A percentile compares a stretch with the other conserved stretches of the same genome.
Conservation (phyloP, 2,329 filamentous ascomycete genomes). For the Fusarium incarnatum region DNA sequence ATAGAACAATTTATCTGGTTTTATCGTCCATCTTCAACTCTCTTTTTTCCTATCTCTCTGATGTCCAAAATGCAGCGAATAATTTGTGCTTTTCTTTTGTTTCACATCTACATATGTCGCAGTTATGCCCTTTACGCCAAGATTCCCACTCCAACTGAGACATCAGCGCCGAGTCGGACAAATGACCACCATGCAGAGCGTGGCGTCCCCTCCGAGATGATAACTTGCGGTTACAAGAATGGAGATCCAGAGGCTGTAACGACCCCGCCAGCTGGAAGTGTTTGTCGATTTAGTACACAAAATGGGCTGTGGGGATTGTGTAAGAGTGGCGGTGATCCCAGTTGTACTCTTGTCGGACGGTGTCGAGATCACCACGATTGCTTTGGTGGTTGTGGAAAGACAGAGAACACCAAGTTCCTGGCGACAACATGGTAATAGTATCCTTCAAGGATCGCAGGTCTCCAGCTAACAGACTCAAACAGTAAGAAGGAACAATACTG, state of each 20-base stretch:
- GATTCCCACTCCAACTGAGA: conserved; percentile 17
- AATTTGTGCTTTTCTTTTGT: conserved; percentile 8
- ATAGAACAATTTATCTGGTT: background rate
- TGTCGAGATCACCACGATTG: conserved; percentile 52
- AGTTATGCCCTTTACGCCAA: background rate
- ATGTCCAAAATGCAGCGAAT: conserved; percentile 7
- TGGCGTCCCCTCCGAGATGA: conserved; percentile 31
- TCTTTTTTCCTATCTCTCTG: background rate
- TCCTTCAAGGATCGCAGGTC: fast-evolving
- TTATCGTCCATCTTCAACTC: background rate
- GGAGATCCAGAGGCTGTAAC: conserved; percentile 46
- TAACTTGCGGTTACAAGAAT: conserved; percentile 47
- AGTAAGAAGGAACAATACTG: conserved; percentile 42
- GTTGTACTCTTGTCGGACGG: conserved; percentile 51
- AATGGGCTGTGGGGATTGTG: conserved; percentile 54
- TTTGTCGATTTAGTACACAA: conserved; percentile 51
- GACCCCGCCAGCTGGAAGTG: conserved; percentile 48
- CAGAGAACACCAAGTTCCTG: conserved; percentile 35
- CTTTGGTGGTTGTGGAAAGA: conserved; percentile 48
- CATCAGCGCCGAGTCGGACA: conserved; percentile 6
- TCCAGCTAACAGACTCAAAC: background rate
- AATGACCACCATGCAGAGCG: background rate
- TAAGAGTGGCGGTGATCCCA: conserved; percentile 24
- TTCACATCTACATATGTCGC: conserved; percentile 17
- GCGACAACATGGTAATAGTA: conserved; percentile 51